A percentile compares a stretch with the other conserved stretches of the same genome.
Evolutionary conservation across 2,329 filamentous ascomycete genomes (phyloP).

Genomic region (Pseudogymnoascus sp.): DNA sequence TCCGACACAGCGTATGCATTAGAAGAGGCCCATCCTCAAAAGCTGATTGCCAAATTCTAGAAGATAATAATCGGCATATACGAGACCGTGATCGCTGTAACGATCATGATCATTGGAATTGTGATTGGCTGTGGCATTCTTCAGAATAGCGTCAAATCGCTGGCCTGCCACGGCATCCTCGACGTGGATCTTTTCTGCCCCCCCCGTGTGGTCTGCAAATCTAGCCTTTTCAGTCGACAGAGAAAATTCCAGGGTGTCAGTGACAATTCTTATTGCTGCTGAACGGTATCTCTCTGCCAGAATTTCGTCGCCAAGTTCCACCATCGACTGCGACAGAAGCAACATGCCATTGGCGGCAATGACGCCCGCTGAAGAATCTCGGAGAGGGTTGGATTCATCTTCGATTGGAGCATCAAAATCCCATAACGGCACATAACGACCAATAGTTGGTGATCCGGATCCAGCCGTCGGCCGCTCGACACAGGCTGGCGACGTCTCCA

Average conservation of each 20-base stretch:
- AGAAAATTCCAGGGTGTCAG: constrained; percentile 16
- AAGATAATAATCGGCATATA: constrained; percentile 42
- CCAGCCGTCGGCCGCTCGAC: constrained; percentile 19
- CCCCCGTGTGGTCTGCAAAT: background rate
- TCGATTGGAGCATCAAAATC: constrained; percentile 41
- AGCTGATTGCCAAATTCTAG: constrained; percentile 40
- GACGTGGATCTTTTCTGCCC: background rate
- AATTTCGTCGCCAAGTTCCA: constrained; percentile 7
- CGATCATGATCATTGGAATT: constrained; percentile 24
- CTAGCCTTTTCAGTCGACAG: constrained; percentile 13
- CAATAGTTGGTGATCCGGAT: background rate
- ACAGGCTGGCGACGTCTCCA: constrained; percentile 26
- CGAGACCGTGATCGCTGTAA: constrained; percentile 33
- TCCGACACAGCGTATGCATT: background rate
- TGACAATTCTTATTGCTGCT: constrained; percentile 17
- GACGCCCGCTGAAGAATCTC: constrained; percentile 32
- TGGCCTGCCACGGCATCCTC: constrained; percentile 11
- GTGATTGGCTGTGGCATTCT: constrained; percentile 29
- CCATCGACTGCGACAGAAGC: constrained; percentile 29
- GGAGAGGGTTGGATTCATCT: constrained; percentile 14
- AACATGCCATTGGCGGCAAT: constrained; percentile 35
- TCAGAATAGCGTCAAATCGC: constrained; percentile 28
- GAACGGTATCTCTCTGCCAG: constrained; percentile 15
- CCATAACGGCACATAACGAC: constrained; percentile 29
- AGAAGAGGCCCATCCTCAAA: constrained; percentile 29